Evolutionary conservation across 1,284 basidiomycete species (phyloP), one percentile per base, ranked within the genome.

Genomic region (Volvariella volvacea): DNA sequence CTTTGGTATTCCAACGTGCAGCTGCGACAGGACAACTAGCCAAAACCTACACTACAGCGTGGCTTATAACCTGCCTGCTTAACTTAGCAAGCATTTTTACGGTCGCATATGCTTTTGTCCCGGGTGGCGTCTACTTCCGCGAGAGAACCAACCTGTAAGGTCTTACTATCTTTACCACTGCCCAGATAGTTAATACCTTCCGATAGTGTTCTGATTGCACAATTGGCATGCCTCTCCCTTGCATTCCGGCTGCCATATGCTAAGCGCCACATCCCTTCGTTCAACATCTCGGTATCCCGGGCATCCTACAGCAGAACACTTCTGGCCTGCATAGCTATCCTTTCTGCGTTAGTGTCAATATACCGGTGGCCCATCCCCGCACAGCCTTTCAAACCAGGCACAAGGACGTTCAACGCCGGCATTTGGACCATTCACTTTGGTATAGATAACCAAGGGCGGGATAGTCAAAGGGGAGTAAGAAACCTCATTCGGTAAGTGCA

Each of bases 361-460:
- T 76, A 78, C 46, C 71, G 69, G 25, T 67, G 70, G 53, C 80
- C 83, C 0, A 60, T 57, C 8, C 51, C 63, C 3, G 59, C 71
- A 22, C 69, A 56, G 34, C 88, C 91, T 1, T 80, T 80, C 62
- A 79, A 81, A 48, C 65, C 81, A 6, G 78, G 75, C 3, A 73
- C 84, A 8, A 71, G 87, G 16, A 71, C 91, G 16, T 69, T 95
- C 38, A 86, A 83, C n/a, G 84, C 87, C 8, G 93, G 91, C 1
- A 93, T 96, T 46, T 95, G 91, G 90, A 94, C 93, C 0, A 73
- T 94, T 21, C 92, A 95, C 61, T 95, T 95, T 60, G 89, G 88
- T 2, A 79, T 92, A 41, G 86, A 92, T 55, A 84, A 90, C 50
- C 74, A 73, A 36, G 90, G 91, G 3, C 73, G 87, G 50, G 91